Percentiles rank a stretch among this genome's conserved stretches.
Conservation (phyloP, 768 basidiomycete genomes). For the Dentipellis fragilis region DNA sequence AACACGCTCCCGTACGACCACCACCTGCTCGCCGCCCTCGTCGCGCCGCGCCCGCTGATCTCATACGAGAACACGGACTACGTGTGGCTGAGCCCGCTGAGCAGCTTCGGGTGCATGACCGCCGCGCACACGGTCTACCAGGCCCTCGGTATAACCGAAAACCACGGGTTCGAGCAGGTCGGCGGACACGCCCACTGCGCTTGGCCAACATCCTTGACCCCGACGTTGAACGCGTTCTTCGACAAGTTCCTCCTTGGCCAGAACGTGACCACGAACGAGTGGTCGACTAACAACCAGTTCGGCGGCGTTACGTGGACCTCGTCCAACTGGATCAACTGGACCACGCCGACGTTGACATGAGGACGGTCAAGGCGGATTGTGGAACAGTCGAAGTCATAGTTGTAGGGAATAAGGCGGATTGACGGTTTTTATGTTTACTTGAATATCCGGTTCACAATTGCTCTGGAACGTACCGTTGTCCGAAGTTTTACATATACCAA, state of each 20-base stretch:
- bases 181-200: constrained; percentile 46
- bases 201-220: constrained; percentile 38
- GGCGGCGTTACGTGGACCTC: constrained; percentile 29
- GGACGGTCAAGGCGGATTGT: not conserved
- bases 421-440: no score
- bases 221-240: constrained; percentile 41
- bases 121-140: constrained; percentile 40
- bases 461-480: no score
- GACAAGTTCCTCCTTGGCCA: constrained; percentile 44
- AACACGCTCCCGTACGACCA: constrained; percentile 47
- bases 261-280: constrained; percentile 34
- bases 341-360: constrained; percentile 32
- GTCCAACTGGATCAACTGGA: constrained; percentile 40
- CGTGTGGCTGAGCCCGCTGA: constrained; percentile 45
- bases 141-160: constrained; percentile 35
- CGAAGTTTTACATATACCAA: no score
- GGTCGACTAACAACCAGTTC: constrained; percentile 32
- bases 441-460: no score
- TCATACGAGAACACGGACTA: constrained; percentile 46
- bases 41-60: constrained; percentile 45
- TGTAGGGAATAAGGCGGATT: no score
- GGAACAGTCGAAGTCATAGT: no score
- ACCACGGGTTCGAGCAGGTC: constrained; percentile 44
- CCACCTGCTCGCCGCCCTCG: constrained; percentile 42
- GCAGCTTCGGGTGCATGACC: constrained; percentile 40